A percentile compares a stretch with the other conserved stretches of the same genome.
Evolutionary conservation across 805 yeast species (phyloP).

Genomic region (Ogataea nitratoaversa): DNA sequence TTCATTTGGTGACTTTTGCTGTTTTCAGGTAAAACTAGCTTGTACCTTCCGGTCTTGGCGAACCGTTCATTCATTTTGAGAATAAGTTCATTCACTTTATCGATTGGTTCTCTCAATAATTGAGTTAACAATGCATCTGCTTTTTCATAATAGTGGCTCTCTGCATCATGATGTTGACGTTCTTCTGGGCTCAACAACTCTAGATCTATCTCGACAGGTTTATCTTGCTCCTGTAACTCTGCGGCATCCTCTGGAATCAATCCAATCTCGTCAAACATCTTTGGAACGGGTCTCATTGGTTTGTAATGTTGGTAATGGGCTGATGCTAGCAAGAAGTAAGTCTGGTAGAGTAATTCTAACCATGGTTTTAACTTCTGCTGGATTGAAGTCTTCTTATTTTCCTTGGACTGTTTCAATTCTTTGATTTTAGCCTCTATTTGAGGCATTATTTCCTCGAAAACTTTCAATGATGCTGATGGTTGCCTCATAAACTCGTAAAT

Average conservation of each 20-base stretch:
- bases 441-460: conserved; percentile 40
- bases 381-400: conserved; percentile 2
- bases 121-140: conserved; percentile 62
- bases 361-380: conserved; percentile 38
- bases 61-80: conserved; percentile 22
- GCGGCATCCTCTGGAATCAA: conserved; percentile 10
- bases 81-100: conserved; percentile 31
- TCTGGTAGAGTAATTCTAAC: conserved; percentile 66
- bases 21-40: neutral
- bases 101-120: conserved; percentile 41
- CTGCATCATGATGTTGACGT: conserved; percentile 38
- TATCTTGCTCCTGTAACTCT: conserved; percentile 22
- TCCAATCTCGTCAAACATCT: conserved; percentile 29
- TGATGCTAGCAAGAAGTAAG: conserved; percentile 74
- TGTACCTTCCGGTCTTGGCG: conserved; percentile 4
- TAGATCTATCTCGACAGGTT: conserved; percentile 22
- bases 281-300: conserved; percentile 31
- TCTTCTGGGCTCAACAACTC: conserved; percentile 19
- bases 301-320: conserved; percentile 56
- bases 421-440: conserved; percentile 25
- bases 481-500: conserved; percentile 53
- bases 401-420: conserved; percentile 6
- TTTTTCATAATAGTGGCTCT: conserved; percentile 47
- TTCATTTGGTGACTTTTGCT: conserved; percentile 1
- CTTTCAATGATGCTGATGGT: conserved; percentile 46